phyloP scores from a whole-genome alignment of 192 early-diverging fungal species.

The Coemansia sp. region DNA sequence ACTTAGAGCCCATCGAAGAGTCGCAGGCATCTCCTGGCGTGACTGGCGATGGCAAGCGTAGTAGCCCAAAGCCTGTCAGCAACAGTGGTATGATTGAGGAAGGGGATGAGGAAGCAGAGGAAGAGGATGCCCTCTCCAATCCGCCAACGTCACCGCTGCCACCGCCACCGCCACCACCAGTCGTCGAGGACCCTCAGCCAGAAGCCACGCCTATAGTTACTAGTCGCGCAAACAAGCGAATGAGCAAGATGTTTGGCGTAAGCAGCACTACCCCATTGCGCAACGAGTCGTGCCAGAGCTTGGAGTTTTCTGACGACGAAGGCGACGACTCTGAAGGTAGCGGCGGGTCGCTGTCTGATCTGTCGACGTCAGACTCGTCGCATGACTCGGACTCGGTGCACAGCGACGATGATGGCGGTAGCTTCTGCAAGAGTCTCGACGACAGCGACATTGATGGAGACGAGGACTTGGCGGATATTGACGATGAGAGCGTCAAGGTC shows the following conservation, averaged over 20 bases:
- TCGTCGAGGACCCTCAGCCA: neutral
- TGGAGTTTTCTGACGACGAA: conserved; percentile 48
- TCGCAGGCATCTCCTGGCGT: conserved; percentile 28
- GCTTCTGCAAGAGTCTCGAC: conserved; percentile 46
- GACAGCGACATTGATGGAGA: conserved; percentile 46
- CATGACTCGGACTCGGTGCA: conserved; percentile 37
- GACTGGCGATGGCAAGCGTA: neutral
- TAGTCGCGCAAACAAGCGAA: conserved; percentile 15
- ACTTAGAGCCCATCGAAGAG: conserved; percentile 46
- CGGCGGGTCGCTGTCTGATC: conserved; percentile 28
- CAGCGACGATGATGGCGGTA: conserved; percentile 31
- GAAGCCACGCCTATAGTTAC: neutral
- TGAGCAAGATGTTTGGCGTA: conserved; percentile 26
- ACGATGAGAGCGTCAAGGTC: conserved; percentile 29
- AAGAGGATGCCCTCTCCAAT: neutral
- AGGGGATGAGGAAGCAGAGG: neutral
- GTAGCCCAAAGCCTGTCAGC: neutral
- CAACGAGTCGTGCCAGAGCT: conserved; percentile 34
- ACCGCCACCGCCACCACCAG: neutral
- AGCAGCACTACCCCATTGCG: conserved; percentile 16
- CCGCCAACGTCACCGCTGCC: neutral
- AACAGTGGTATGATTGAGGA: neutral
- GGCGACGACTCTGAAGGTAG: conserved; percentile 16
- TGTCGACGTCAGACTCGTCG: conserved; percentile 26
- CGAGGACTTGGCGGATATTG: conserved; percentile 32